These are phyloP conservation scores for Wolfiporia cocos DNA, from an alignment of 1,284 basidiomycete species.

Conservation along the genomic window DNA sequence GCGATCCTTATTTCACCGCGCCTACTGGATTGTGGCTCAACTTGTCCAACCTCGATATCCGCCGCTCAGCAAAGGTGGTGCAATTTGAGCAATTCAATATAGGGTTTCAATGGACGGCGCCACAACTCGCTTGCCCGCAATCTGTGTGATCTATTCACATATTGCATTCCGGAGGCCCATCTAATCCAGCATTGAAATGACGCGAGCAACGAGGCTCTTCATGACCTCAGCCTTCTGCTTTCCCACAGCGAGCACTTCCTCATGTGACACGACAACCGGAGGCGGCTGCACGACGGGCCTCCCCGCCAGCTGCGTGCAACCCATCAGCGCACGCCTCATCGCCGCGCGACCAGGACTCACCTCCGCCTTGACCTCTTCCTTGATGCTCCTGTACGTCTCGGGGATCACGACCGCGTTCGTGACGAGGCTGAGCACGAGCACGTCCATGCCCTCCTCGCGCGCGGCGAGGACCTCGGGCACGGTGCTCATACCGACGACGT, in stretches of 20 bases:
- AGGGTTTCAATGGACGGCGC: no score
- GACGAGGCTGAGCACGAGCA: slow-evolving; percentile 74
- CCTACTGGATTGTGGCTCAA: no score
- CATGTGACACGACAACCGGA: slow-evolving; percentile 64
- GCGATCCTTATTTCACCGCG: no score
- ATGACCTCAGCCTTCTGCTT: slow-evolving; percentile 65
- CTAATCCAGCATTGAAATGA: slow-evolving; percentile 39
- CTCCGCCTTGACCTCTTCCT: slow-evolving; percentile 70
- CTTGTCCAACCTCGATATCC: no score
- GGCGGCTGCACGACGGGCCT: slow-evolving; percentile 35
- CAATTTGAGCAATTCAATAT: no score
- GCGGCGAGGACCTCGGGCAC: slow-evolving; percentile 87
- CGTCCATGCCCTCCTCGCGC: slow-evolving; percentile 65
- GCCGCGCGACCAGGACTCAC: slow-evolving; percentile 30
- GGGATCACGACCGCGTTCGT: slow-evolving; percentile 81
- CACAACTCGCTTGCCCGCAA: no score
- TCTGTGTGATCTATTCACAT: no score
- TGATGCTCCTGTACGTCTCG: slow-evolving; percentile 61
- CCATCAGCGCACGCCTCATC: slow-evolving; percentile 5
- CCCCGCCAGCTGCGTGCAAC: slow-evolving; percentile 49
- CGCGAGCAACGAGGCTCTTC: slow-evolving; percentile 56
- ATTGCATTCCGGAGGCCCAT: no score
- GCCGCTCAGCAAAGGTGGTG: no score
- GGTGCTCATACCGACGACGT: slow-evolving; percentile 87
- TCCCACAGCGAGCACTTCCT: slow-evolving; percentile 73